A percentile compares a stretch with the other conserved stretches of the same genome.
Conservation (phyloP, 306 rosid species). For the Cotoneaster glaucophyllus region DNA sequence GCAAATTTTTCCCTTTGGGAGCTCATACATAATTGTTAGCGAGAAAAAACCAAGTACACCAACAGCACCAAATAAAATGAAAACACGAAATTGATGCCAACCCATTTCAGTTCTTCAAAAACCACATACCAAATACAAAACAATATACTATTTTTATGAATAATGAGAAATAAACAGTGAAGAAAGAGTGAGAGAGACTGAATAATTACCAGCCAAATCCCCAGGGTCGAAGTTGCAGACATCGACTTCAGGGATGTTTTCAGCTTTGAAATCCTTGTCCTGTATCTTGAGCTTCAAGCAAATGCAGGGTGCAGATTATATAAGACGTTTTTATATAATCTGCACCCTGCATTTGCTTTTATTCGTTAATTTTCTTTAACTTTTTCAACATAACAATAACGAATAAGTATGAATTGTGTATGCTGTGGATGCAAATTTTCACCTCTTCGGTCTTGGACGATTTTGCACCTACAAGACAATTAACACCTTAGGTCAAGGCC, state of each 20-base stretch:
- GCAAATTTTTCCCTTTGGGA: not conserved
- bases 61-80: not conserved
- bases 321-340: no score
- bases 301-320: no score
- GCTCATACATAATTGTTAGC: not conserved
- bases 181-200: not conserved
- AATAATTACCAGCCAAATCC: slow-evolving; percentile 37
- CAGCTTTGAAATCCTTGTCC: not conserved
- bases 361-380: no score
- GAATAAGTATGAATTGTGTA: no score
- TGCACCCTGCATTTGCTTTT: no score
- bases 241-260: slow-evolving; percentile 33
- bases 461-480: no score
- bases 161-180: not conserved
- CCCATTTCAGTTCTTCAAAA: not conserved
- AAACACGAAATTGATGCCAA: not conserved
- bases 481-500: no score
- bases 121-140: not conserved
- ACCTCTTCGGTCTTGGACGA: no score
- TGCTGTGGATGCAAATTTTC: no score
- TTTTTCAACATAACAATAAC: no score
- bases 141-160: not conserved
- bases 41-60: not conserved
- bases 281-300: slow-evolving; percentile 33
- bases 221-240: slow-evolving; percentile 46